A percentile compares a stretch with the other conserved stretches of the same genome.
Evolutionary conservation across 306 rosid species (phyloP).

Genomic region (Dryas drummondii): DNA sequence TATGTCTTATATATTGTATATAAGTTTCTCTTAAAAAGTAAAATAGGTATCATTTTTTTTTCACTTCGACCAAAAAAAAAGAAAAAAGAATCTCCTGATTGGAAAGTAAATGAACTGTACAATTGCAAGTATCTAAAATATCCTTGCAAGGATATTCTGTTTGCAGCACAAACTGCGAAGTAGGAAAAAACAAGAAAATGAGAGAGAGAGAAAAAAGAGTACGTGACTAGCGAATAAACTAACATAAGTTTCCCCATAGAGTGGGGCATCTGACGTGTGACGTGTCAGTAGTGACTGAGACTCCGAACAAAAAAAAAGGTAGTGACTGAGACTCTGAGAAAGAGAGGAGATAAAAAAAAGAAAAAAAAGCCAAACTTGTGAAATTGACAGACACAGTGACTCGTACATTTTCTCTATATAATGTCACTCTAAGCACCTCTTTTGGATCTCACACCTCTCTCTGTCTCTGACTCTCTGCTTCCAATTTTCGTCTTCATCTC

Average conservation of each 20-base stretch:
- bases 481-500: conserved; percentile 20
- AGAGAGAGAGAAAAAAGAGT: background rate
- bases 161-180: background rate
- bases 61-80: too few relatives aligned
- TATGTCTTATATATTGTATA: too few relatives aligned
- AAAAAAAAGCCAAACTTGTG: background rate
- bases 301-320: too few relatives aligned
- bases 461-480: conserved; percentile 7
- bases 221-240: background rate
- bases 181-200: background rate
- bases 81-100: background rate
- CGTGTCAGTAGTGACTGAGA: background rate
- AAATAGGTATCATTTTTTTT: too few relatives aligned
- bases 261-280: background rate
- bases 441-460: conserved; percentile 30
- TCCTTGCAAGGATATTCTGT: background rate
- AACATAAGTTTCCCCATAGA: background rate
- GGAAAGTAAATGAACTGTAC: background rate
- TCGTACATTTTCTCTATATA: conserved; percentile 26
- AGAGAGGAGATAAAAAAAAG: too few relatives aligned
- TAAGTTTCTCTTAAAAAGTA: too few relatives aligned
- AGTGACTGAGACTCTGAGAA: too few relatives aligned
- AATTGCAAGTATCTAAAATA: background rate
- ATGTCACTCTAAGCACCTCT: conserved; percentile 4
- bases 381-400: background rate